These are phyloP conservation scores for Ampelomyces quisqualis DNA, from an alignment of 2,329 filamentous ascomycete species.

Conservation along the genomic window DNA sequence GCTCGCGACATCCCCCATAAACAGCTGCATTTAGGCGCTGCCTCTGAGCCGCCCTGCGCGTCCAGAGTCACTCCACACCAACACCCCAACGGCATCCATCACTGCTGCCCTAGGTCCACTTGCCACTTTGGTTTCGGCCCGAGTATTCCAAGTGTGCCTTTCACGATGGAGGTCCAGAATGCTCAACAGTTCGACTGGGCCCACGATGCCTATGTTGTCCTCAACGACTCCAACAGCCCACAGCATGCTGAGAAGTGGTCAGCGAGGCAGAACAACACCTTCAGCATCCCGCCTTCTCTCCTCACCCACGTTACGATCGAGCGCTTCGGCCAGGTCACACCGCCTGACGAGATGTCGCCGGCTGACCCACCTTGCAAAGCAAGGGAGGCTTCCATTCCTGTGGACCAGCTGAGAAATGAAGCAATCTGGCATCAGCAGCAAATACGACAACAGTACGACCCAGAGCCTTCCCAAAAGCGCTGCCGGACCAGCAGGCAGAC, in stretches of 20 bases:
- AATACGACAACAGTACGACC: slow-evolving; percentile 6
- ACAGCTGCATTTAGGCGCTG: no score
- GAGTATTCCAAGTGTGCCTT: no score
- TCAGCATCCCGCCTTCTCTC: slow-evolving; percentile 34
- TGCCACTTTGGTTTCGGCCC: no score
- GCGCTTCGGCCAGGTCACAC: slow-evolving; percentile 41
- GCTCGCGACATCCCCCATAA: neutral
- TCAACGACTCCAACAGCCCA: slow-evolving; percentile 17
- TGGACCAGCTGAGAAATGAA: slow-evolving; percentile 34
- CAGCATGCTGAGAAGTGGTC: slow-evolving; percentile 27
- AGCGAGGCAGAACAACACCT: slow-evolving; percentile 13
- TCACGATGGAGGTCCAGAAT: slow-evolving; percentile 25
- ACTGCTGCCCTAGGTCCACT: neutral
- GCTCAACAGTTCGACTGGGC: slow-evolving; percentile 30
- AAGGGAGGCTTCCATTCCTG: slow-evolving; percentile 29
- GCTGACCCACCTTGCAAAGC: slow-evolving; percentile 11
- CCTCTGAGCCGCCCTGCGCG: no score
- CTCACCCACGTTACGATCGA: slow-evolving; percentile 30
- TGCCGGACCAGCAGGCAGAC: slow-evolving; percentile 28
- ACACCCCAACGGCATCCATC: neutral
- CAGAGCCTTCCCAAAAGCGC: slow-evolving; percentile 25
- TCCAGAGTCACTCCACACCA: neutral
- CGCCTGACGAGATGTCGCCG: slow-evolving; percentile 40
- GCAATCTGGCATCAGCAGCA: slow-evolving; percentile 20
- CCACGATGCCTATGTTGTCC: slow-evolving; percentile 28